A percentile compares a stretch with the other conserved stretches of the same genome.
These are phyloP conservation scores for Beta lomatogona DNA, from an alignment of 179 eudicot genomes.

Conservation along the genomic window DNA sequence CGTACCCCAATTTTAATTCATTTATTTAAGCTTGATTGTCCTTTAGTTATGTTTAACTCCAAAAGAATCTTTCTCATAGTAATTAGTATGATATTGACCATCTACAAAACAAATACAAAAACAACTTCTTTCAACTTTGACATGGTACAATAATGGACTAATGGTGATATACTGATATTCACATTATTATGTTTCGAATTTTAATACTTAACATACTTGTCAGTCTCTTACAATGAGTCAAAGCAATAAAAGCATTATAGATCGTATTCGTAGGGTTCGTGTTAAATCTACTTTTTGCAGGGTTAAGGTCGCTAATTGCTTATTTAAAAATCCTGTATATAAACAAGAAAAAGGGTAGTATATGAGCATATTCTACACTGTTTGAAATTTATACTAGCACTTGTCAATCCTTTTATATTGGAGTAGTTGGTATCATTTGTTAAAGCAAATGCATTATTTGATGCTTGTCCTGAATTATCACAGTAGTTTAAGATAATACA, in stretches of 20 bases:
- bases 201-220: neutral
- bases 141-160: too few relatives aligned
- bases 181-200: neutral
- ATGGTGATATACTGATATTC: neutral
- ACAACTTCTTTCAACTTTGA: too few relatives aligned
- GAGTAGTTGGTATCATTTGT: slow-evolving; percentile 3
- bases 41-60: too few relatives aligned
- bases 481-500: too few relatives aligned
- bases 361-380: too few relatives aligned
- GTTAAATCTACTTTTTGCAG: neutral
- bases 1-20: too few relatives aligned
- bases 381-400: too few relatives aligned
- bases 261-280: neutral
- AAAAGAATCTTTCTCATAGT: too few relatives aligned
- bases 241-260: neutral
- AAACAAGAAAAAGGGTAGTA: neutral
- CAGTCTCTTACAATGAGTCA: neutral
- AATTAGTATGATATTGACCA: too few relatives aligned
- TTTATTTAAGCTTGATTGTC: too few relatives aligned
- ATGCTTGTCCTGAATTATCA: too few relatives aligned
- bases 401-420: neutral
- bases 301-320: neutral
- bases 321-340: neutral
- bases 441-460: neutral
- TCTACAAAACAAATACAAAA: too few relatives aligned